Conservation (phyloP, 495 filamentous ascomycete genomes). For the Penicillium goetzii region DNA sequence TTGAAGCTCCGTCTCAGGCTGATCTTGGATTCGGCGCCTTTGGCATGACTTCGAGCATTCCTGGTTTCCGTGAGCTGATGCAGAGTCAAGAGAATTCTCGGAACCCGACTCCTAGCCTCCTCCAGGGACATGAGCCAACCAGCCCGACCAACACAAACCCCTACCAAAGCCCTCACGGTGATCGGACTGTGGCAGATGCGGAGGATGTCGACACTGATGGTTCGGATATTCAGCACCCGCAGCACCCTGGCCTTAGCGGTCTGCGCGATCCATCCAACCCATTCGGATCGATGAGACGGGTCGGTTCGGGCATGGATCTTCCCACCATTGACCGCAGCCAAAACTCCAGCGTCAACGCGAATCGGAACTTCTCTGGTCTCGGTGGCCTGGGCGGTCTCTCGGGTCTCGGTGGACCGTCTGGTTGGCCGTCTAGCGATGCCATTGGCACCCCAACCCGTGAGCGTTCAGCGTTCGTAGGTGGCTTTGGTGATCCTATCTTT, state of each 20-base stretch:
- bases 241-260: conserved; percentile 61
- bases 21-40: conserved; percentile 65
- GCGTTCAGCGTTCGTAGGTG: conserved; percentile 60
- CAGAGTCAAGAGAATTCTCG: conserved; percentile 61
- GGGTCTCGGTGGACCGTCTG: conserved; percentile 59
- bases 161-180: conserved; percentile 92
- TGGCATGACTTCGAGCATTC: conserved; percentile 78
- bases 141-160: conserved; percentile 98
- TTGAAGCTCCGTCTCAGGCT: conserved; percentile 58
- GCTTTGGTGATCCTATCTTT: conserved; percentile 77
- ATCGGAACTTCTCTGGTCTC: conserved; percentile 68
- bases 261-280: conserved; percentile 54
- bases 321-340: conserved; percentile 78
- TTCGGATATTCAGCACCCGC: conserved; percentile 57
- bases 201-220: conserved; percentile 65
- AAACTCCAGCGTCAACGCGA: conserved; percentile 78
- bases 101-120: conserved; percentile 59
- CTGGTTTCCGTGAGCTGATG: conserved; percentile 65
- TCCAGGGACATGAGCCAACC: conserved; percentile 65
- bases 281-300: conserved; percentile 53
- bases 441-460: conserved; percentile 78
- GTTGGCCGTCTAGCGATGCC: conserved; percentile 67
- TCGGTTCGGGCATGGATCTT: conserved; percentile 63
- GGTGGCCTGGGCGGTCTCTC: conserved; percentile 64
- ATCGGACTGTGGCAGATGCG: conserved; percentile 59